Percentiles rank a stretch among this genome's conserved stretches.
These are phyloP conservation scores for Sphaerulina vaccinii DNA, from an alignment of 2,329 filamentous ascomycete genomes.

Conservation along the genomic window DNA sequence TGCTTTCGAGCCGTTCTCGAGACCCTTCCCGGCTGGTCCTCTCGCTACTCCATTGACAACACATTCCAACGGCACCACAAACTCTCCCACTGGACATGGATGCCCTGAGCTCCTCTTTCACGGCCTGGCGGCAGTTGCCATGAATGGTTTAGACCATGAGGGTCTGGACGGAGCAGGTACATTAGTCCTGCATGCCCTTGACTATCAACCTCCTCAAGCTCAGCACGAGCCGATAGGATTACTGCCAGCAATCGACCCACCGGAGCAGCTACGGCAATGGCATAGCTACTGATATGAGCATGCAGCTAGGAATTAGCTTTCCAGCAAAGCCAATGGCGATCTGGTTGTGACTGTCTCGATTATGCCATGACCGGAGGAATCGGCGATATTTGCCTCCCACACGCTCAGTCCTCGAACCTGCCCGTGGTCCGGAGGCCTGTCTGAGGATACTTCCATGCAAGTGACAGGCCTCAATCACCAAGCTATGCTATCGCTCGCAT, in stretches of 20 bases:
- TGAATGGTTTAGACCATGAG: neutral
- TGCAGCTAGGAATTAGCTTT: constrained; percentile 39
- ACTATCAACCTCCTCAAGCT: constrained; percentile 26
- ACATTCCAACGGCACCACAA: constrained; percentile 20
- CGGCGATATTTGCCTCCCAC: constrained; percentile 29
- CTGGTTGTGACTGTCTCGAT: constrained; percentile 26
- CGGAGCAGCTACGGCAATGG: constrained; percentile 23
- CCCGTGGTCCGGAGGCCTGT: constrained; percentile 14
- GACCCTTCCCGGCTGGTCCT: constrained; percentile 7
- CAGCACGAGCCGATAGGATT: constrained; percentile 19
- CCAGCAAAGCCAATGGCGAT: constrained; percentile 33
- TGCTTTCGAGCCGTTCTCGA: constrained; percentile 19
- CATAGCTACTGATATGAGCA: constrained; percentile 24
- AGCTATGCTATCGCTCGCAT: constrained; percentile 25
- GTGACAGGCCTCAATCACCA: constrained; percentile 15
- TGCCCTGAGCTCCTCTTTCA: constrained; percentile 19
- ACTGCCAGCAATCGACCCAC: constrained; percentile 25
- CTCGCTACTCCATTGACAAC: constrained; percentile 16
- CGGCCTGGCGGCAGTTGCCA: constrained; percentile 11
- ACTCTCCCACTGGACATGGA: constrained; percentile 23
- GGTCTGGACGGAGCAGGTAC: constrained; percentile 4
- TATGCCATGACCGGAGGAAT: constrained; percentile 25
- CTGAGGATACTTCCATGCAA: constrained; percentile 18
- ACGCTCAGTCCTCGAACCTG: constrained; percentile 16
- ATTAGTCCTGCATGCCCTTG: constrained; percentile 25